Evolutionary conservation across 345 rosid genomes (phyloP), one percentile per base, ranked within the genome.

Genomic region (Rhizophora mangle): DNA sequence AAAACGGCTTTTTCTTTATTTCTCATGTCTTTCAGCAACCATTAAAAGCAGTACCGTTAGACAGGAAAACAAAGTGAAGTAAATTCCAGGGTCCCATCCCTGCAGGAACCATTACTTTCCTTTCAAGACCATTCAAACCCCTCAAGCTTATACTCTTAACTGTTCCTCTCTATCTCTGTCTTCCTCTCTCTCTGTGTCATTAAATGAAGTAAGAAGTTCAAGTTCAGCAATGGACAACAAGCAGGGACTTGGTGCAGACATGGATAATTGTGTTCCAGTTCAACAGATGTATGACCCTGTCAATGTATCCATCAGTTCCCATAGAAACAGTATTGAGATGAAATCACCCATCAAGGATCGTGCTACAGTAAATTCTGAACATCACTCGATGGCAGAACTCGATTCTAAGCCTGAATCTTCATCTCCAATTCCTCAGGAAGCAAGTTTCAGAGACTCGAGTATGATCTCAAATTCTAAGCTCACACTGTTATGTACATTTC

Each of bases 111-210:
- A 84, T 81, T 78, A 76, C 85, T 87, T 85, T 61, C 79, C 89
- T 82, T 85, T 87, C 85, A 84, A 82, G 86, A 82, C 84, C 83
- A 85, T 79, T 78, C 86, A 76, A 72, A 76, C 74, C 52, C 77
- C 64, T 26, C 63, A 75, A 70, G 75, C 88, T 57, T 26, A 64
- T 67, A 58, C 75, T 63, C 36, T 43, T 43, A 64, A 58, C 30
- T 69, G 39, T 36, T 49, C 62, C 61, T 58, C 6, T 62, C 58
- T 71, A 56, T 47, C 53, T 60, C 67, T 72, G 46, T 59, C 67
- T 72, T 57, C 53, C 6, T 37, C 18, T 62, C 58, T 71, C 60
- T 47, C 47, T 60, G 64, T 70, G 66, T 8, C 65, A 30, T 8
- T 63, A n/a, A 49, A 62, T 60, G 72, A 61, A 13, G 19, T 19